Conservation (phyloP, 495 filamentous ascomycete species). For the Neurospora sp. region DNA sequence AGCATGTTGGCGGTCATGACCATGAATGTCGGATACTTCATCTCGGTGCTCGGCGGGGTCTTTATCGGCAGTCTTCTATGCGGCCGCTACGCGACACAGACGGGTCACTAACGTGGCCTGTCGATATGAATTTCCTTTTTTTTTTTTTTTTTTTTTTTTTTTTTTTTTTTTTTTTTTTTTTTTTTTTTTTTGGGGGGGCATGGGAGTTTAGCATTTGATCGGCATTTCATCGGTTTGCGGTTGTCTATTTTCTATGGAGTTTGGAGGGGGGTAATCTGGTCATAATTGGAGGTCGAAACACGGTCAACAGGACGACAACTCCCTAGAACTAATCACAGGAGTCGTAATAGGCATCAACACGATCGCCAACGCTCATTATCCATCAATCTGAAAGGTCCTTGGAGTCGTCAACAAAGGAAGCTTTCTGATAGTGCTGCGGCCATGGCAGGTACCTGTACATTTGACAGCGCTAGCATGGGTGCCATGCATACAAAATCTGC, state of each 20-base stretch:
- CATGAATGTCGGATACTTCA: conserved; percentile 92
- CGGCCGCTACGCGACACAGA: conserved; percentile 49
- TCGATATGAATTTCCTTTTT: neutral
- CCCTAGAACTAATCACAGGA: neutral
- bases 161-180: neutral
- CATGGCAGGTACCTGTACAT: conserved; percentile 10
- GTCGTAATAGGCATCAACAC: neutral
- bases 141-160: neutral
- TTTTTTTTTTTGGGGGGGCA: neutral
- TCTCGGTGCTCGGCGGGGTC: conserved; percentile 70
- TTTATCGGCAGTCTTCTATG: conserved; percentile 77
- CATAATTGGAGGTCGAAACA: neutral
- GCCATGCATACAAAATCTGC: conserved; percentile 15
- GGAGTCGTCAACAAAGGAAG: neutral
- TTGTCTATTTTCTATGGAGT: neutral
- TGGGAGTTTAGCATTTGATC: neutral
- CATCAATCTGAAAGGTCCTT: neutral
- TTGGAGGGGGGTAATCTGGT: neutral
- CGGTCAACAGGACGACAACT: neutral
- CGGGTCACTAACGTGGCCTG: conserved; percentile 23
- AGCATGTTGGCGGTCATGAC: conserved; percentile 99
- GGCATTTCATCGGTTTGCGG: neutral
- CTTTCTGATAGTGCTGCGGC: neutral
- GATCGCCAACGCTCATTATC: neutral
- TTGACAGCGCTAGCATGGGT: neutral